phyloP scores from a whole-genome alignment of 108 stramenopile genomes.

The Schizochytrium sp. region DNA sequence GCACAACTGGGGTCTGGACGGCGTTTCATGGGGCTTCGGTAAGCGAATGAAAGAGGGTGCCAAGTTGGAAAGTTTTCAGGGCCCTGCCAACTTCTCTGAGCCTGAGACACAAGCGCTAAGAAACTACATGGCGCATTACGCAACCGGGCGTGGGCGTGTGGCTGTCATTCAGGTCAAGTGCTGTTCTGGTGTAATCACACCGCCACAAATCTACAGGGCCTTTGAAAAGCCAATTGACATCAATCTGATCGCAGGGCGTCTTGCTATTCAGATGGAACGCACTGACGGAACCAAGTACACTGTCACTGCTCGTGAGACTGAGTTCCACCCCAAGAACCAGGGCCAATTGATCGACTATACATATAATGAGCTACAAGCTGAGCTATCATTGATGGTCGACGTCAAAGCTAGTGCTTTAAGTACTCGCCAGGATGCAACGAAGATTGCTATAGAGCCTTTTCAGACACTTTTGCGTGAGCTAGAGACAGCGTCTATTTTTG shows the following conservation, averaged over 20 bases:
- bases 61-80: slow-evolving; percentile 58
- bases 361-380: slow-evolving; percentile 12
- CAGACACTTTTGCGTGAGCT: slow-evolving; percentile 59
- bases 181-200: slow-evolving; percentile 35
- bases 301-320: background rate
- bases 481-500: slow-evolving; percentile 50
- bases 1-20: slow-evolving; percentile 50
- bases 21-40: slow-evolving; percentile 54
- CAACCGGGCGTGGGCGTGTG: slow-evolving; percentile 28
- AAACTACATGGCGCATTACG: slow-evolving; percentile 54
- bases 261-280: slow-evolving; percentile 39
- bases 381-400: slow-evolving; percentile 13
- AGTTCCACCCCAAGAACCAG: slow-evolving; percentile 19
- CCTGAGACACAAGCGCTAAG: slow-evolving; percentile 22
- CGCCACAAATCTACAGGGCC: slow-evolving; percentile 30
- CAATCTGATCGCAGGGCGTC: background rate
- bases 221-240: slow-evolving; percentile 31
- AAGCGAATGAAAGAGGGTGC: slow-evolving; percentile 40
- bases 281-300: slow-evolving; percentile 50
- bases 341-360: slow-evolving; percentile 55
- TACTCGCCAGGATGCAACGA: slow-evolving; percentile 16
- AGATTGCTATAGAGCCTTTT: slow-evolving; percentile 36
- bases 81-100: slow-evolving; percentile 59
- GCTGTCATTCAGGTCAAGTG: slow-evolving; percentile 45
- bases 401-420: background rate